These are phyloP conservation scores for Aspergillus cejpii DNA, from an alignment of 2,329 filamentous ascomycete species.

Conservation along the genomic window DNA sequence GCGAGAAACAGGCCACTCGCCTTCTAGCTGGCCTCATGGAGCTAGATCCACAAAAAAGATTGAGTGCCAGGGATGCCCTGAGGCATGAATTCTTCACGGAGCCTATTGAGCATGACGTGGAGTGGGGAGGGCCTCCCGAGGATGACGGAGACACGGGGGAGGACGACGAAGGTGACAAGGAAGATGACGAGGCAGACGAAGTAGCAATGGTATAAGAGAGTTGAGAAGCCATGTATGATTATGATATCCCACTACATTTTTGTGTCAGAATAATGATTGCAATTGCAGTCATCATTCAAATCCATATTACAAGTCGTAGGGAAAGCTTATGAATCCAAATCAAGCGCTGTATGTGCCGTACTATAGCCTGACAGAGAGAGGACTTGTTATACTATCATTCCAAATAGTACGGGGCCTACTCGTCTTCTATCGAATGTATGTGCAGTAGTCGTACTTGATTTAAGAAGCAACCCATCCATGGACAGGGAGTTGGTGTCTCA, in stretches of 20 bases:
- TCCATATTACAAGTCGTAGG: no score
- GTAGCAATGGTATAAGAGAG: slow-evolving; percentile 32
- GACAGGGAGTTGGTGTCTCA: not conserved
- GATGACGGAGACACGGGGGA: slow-evolving; percentile 33
- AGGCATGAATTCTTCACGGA: slow-evolving; percentile 42
- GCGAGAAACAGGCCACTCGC: slow-evolving; percentile 42
- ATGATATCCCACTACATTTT: slow-evolving; percentile 9
- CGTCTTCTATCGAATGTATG: no score
- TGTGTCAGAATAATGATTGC: not conserved
- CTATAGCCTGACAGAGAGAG: no score
- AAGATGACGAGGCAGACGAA: slow-evolving; percentile 34
- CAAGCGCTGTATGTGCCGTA: no score
- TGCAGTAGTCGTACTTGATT: no score
- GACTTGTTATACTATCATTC: no score
- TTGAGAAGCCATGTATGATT: slow-evolving; percentile 11
- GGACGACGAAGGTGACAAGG: slow-evolving; percentile 27
- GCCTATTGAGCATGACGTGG: slow-evolving; percentile 37
- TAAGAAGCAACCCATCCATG: no score
- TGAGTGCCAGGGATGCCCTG: slow-evolving; percentile 40
- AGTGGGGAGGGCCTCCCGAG: slow-evolving; percentile 36
- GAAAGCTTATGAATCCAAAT: no score
- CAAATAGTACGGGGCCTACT: no score
- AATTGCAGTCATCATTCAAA: not conserved
- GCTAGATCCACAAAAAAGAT: slow-evolving; percentile 39
- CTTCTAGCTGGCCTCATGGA: slow-evolving; percentile 41